Conservation (phyloP, 2,329 filamentous ascomycete genomes). For the Monosporascus sp. region DNA sequence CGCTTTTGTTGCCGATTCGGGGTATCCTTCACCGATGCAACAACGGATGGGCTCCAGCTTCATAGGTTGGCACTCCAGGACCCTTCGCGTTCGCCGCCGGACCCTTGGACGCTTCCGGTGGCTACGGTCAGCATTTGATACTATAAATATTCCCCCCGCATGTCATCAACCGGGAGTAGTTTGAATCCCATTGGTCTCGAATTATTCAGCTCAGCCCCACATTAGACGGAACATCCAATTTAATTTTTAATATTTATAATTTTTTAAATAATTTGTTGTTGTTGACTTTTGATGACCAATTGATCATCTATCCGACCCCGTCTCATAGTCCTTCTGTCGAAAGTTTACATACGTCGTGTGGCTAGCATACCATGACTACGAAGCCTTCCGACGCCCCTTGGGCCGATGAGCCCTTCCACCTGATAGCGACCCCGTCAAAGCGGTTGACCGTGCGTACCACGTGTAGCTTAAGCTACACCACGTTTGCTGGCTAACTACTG, state of each 20-base stretch:
- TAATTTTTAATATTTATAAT: no score
- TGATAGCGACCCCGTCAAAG: slow-evolving; percentile 22
- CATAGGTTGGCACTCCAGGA: slow-evolving; percentile 74
- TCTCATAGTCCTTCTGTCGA: neutral
- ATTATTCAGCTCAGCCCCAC: no score
- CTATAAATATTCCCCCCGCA: no score
- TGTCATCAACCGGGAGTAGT: no score
- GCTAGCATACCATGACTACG: slow-evolving; percentile 4
- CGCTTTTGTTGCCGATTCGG: slow-evolving; percentile 89
- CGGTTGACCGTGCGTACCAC: slow-evolving; percentile 29
- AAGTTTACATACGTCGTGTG: neutral
- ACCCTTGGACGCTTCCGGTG: slow-evolving; percentile 59
- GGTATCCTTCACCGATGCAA: slow-evolving; percentile 83
- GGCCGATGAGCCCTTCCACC: slow-evolving; percentile 7
- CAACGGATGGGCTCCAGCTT: slow-evolving; percentile 83
- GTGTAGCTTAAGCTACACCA: neutral
- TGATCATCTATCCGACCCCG: neutral
- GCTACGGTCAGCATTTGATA: slow-evolving; percentile 68
- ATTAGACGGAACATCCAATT: no score
- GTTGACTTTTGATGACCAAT: no score
- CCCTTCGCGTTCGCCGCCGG: slow-evolving; percentile 66
- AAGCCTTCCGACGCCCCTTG: slow-evolving; percentile 6
- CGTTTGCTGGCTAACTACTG: neutral
- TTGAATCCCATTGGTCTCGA: no score
- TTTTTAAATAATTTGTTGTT: no score